phyloP scores from a whole-genome alignment of 768 basidiomycete species.

The Phanerochaete sordida region DNA sequence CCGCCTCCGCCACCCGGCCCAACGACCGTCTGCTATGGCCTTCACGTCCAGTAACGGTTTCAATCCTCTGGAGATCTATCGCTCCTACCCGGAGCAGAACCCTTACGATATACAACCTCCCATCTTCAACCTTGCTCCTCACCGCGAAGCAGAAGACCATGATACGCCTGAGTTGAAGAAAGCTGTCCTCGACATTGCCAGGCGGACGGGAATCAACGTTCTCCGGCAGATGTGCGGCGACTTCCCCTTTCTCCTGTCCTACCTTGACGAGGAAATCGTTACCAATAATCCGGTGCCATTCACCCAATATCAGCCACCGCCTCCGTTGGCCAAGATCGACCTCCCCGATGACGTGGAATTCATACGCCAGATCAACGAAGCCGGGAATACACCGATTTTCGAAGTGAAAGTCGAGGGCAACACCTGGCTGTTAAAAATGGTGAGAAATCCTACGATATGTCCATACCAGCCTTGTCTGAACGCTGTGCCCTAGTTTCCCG shows the following conservation, averaged over 20 bases:
- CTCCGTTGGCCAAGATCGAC: not conserved
- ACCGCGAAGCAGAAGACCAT: not conserved
- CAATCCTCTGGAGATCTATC: not conserved
- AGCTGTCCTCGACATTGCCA: not conserved
- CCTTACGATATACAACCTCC: not conserved
- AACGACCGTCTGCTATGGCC: not conserved
- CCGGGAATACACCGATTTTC: not conserved
- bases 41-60: no score
- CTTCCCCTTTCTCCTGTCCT: not conserved
- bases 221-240: not conserved
- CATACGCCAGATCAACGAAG: not conserved
- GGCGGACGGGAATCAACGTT: not conserved
- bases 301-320: not conserved
- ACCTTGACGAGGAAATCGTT: not conserved
- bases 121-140: not conserved
- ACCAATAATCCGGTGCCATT: not conserved
- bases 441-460: not conserved
- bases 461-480: no score
- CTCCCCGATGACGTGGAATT: not conserved
- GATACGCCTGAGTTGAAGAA: not conserved
- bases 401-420: not conserved
- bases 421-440: not conserved
- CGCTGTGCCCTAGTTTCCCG: no score
- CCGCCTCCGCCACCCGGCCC: no score
- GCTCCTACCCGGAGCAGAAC: not conserved